Base-by-base conservation (phyloP, 768 basidiomycete genomes). In the Termitomyces sp. region DNA sequence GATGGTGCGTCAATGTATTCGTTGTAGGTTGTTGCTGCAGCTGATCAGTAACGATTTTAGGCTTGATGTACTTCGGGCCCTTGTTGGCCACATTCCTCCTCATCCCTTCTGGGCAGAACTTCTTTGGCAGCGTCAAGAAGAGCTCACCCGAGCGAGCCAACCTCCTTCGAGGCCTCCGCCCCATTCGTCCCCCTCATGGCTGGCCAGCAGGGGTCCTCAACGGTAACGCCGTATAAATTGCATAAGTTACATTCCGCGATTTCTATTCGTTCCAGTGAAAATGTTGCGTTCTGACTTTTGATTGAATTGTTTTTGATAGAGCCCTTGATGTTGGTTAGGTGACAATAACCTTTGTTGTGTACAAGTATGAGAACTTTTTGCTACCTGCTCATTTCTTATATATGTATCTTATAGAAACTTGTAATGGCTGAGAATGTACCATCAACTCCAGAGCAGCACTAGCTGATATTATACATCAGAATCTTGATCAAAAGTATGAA, bases 71-170 rank as follows among this genome's bases (percentile, higher is more conserved):
- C 77, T 97, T 11, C 80, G 82, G 50, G 89, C 91, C 0, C 76
- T 96, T 38, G 84, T 96, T 58, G 93, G 93, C 8, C 87, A 85
- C 56, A 94, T 97, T 62, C 94, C 94, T 9, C 89, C 91, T 2
- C 91, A 95, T 68, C 92, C 92, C 2, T 74, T 97, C 12, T 97
- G 94, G 94, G 94, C 88, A 3, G 94, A 96, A 73, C 75, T 96
- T 40, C 70, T 93, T 41, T 92, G 91, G 90, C 88, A 93, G 68
- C 81, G 85, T 47, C 89, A 91, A 63, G 79, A 82, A 54, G 81
- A 83, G n/a, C 21, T 53, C 17, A 43, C 60, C 11, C 61, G 56
- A 41, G 56, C 33, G 31, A 53, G 41, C 33, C 60, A 59, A 51
- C 26, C 54, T 44, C 9, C 56, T 40, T 38, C 59, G 5, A 56